Evolutionary conservation across 345 rosid genomes (phyloP), one percentile per base, ranked within the genome.

Genomic region (Bruguiera gymnorhiza): DNA sequence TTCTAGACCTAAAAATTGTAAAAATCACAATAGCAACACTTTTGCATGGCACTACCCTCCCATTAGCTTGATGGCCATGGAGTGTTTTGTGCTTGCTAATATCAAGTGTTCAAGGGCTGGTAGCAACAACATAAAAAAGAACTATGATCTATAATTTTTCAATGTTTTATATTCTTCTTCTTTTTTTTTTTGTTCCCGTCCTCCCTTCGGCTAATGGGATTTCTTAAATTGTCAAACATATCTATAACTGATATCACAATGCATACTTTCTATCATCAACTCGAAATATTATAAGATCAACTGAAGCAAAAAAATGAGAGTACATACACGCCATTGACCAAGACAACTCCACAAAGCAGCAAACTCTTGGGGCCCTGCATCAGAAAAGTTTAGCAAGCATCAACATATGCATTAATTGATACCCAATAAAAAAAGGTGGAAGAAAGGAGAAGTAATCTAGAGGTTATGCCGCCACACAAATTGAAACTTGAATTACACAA

Each of bases 241-340:
- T 21, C 6, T 56, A 24, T 56, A 10, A 10, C 13, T 21, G n/a
- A 56, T 56, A 16, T 15, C 16, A 8, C 30, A 27, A 21, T 27
- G 29, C 30, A 10, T 23, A 56, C 16, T 24, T 56, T 26, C 60
- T 24, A 56, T 10, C 60, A 15, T 24, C 16, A 56, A 26, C 60
- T 4, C 15, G 0, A 56, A 56, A n/a, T 10, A 56, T 2, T 10
- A 56, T 2, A 30, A 60, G 20, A 7, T 16, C 52, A 32, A 71
- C 18, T 0, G 50, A 5, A 46, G 46, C 21, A 43, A 24, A 7
- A 61, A 50, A 29, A 46, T 0, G 52, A 36, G 56, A 69, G 34
- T 62, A 77, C 89, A 86, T 67, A 87, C 97, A 55, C 87, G 83
- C 91, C 88, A 87, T 62, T 86, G 87, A 43, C 85, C 86, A 29